Conservation (phyloP, 1,139 yeast genomes). For the Chernovozyma sophiae-reginae region DNA sequence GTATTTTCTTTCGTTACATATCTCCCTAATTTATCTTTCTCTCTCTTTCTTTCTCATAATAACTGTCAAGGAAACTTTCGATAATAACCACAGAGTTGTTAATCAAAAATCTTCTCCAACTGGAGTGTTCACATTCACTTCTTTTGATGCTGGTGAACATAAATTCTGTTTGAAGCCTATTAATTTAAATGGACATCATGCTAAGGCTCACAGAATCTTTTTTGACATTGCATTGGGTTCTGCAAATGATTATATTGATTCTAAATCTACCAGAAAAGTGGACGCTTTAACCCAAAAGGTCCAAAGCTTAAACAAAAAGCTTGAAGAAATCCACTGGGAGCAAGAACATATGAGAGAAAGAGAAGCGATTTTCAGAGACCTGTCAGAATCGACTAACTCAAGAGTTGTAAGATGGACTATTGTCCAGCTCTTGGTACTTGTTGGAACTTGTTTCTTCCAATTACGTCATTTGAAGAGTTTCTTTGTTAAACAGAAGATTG, state of each 20-base stretch:
- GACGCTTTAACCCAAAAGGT: slow-evolving; percentile 40
- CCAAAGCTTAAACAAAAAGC: slow-evolving; percentile 37
- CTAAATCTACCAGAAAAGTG: slow-evolving; percentile 42
- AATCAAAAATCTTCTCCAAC: slow-evolving; percentile 35
- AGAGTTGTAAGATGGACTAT: slow-evolving; percentile 47
- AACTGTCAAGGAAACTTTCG: slow-evolving; percentile 34
- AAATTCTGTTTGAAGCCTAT: slow-evolving; percentile 45
- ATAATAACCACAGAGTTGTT: slow-evolving; percentile 43
- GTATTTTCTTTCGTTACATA: too few species aligned
- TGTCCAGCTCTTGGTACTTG: slow-evolving; percentile 42
- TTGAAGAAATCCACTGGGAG: slow-evolving; percentile 42
- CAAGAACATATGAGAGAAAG: slow-evolving; percentile 46
- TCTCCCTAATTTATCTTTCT: too few species aligned
- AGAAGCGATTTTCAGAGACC: slow-evolving; percentile 46
- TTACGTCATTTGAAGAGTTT: slow-evolving; percentile 49
- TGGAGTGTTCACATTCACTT: slow-evolving; percentile 43
- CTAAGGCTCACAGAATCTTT: slow-evolving; percentile 38
- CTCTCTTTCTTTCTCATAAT: background rate
- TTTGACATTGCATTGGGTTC: slow-evolving; percentile 47
- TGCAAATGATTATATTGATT: slow-evolving; percentile 45
- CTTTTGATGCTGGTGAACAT: slow-evolving; percentile 45
- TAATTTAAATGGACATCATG: slow-evolving; percentile 32
- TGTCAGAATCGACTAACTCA: slow-evolving; percentile 43
- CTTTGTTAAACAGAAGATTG: slow-evolving; percentile 51
- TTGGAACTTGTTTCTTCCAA: slow-evolving; percentile 48